Evolutionary conservation across 2,329 filamentous ascomycete species (phyloP).

Genomic region (Pestalotiopsis sp.): DNA sequence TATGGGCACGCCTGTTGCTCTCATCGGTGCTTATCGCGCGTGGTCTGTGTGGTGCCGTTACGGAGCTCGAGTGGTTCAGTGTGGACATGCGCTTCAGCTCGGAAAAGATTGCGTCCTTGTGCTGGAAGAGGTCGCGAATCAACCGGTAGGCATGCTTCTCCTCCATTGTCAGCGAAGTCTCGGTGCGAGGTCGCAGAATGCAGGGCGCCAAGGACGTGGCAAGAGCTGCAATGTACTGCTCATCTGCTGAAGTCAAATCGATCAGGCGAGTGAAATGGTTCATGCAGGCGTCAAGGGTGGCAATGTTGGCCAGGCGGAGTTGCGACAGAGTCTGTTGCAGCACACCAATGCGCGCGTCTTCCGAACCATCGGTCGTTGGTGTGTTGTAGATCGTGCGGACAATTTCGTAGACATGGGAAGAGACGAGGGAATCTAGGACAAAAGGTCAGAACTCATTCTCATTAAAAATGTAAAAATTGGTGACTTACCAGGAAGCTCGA

Average conservation of each 20-base stretch:
- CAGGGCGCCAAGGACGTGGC: slow-evolving; percentile 79
- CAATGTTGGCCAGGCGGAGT: slow-evolving; percentile 93
- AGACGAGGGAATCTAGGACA: slow-evolving; percentile 85
- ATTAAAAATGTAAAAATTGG: neutral
- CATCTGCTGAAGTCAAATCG: slow-evolving; percentile 93
- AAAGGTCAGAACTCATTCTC: slow-evolving; percentile 27
- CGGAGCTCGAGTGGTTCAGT: slow-evolving; percentile 65
- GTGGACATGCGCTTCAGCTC: slow-evolving; percentile 90
- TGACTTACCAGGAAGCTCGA: slow-evolving; percentile 85
- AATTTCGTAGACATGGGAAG: slow-evolving; percentile 97
- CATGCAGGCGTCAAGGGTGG: slow-evolving; percentile 96
- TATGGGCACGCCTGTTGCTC: slow-evolving; percentile 88
- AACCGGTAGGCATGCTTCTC: slow-evolving; percentile 92
- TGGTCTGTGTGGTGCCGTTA: slow-evolving; percentile 59
- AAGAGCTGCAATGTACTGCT: slow-evolving; percentile 76
- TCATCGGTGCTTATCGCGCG: slow-evolving; percentile 94
- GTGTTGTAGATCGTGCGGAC: slow-evolving; percentile 95
- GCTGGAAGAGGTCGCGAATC: slow-evolving; percentile 85
- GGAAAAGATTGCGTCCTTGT: slow-evolving; percentile 94
- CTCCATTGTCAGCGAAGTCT: slow-evolving; percentile 91
- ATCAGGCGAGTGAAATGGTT: slow-evolving; percentile 97
- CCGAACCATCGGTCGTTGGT: slow-evolving; percentile 73
- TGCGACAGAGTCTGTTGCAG: slow-evolving; percentile 95
- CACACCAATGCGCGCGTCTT: slow-evolving; percentile 81
- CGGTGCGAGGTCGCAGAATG: slow-evolving; percentile 81